Conservation (phyloP, 1,284 basidiomycete genomes). For the Cryptococcus sp. region DNA sequence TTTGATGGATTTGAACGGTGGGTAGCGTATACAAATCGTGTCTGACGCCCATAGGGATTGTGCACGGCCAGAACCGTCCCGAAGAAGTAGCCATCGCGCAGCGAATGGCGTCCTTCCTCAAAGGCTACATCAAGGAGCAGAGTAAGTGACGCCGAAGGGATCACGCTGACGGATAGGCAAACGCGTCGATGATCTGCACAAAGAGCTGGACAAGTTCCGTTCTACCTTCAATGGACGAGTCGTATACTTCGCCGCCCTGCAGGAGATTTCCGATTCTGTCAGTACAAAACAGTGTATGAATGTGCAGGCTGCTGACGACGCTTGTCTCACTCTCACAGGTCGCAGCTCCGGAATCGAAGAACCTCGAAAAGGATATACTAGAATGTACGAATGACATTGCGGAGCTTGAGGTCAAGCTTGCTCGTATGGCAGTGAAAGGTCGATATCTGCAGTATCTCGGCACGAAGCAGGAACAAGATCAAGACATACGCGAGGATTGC, state of each 20-base stretch:
- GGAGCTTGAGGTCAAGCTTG: conserved; percentile 32
- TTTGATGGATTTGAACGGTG: conserved; percentile 43
- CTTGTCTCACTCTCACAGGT: conserved; percentile 11
- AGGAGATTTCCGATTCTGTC: conserved; percentile 51
- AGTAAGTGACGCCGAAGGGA: conserved; percentile 16
- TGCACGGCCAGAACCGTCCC: conserved; percentile 18
- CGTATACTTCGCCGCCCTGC: conserved; percentile 46
- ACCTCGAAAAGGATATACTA: conserved; percentile 26
- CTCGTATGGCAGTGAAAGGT: conserved; percentile 32
- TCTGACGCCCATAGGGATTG: conserved; percentile 6
- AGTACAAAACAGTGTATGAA: background rate
- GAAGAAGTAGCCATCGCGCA: conserved; percentile 34
- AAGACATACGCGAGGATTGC: conserved; percentile 44
- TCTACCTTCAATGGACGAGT: conserved; percentile 48
- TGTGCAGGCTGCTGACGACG: background rate
- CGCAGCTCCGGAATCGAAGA: conserved; percentile 26
- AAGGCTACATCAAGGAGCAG: conserved; percentile 29
- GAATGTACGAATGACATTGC: conserved; percentile 17
- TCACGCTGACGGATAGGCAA: conserved; percentile 18
- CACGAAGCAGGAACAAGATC: conserved; percentile 21
- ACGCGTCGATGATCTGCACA: conserved; percentile 38
- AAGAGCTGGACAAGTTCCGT: conserved; percentile 49
- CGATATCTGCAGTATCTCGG: conserved; percentile 44
- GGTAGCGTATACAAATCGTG: conserved; percentile 4
- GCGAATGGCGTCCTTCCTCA: conserved; percentile 16